Percentiles rank a stretch among this genome's conserved stretches.
These are phyloP conservation scores for Aristolochia californica DNA, from an alignment of 164 flowering plant species.

Conservation along the genomic window DNA sequence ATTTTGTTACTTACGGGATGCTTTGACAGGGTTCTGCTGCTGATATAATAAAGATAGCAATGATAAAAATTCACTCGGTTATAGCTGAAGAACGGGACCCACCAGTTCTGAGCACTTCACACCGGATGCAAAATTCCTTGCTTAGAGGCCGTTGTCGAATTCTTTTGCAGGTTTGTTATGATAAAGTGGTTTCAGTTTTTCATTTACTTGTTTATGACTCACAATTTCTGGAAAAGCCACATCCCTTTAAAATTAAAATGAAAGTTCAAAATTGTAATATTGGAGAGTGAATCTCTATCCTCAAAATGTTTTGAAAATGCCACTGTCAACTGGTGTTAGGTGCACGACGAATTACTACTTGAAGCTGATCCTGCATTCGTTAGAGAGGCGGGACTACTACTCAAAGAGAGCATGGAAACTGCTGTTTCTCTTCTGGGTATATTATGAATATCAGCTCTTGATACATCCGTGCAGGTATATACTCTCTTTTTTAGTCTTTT, in stretches of 20 bases:
- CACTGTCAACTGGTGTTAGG: conserved; percentile 27
- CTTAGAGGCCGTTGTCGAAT: conserved; percentile 75
- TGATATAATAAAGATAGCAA: conserved; percentile 93
- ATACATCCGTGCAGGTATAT: too few relatives aligned
- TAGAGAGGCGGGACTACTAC: conserved; percentile 60
- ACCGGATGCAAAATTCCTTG: conserved; percentile 28
- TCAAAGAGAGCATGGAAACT: conserved; percentile 78
- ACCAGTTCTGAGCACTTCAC: conserved; percentile 15
- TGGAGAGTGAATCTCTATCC: not conserved
- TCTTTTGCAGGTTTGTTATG: conserved; percentile 65
- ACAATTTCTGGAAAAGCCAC: not conserved
- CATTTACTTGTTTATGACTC: not conserved
- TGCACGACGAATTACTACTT: conserved; percentile 84
- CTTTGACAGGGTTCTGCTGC: conserved; percentile 85
- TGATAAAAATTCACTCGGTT: conserved; percentile 62
- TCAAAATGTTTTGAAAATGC: not conserved
- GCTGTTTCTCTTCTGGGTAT: conserved; percentile 76
- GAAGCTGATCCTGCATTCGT: conserved; percentile 70
- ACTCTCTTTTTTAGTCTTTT: too few relatives aligned
- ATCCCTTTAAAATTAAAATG: not conserved
- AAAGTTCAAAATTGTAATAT: not conserved
- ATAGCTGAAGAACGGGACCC: conserved; percentile 35
- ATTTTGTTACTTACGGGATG: conserved; percentile 8
- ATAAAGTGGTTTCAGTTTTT: not conserved
- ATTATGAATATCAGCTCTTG: too few relatives aligned